Evolutionary conservation across 2,329 filamentous ascomycete species (phyloP).

Genomic region (Fusarium caatingaense): DNA sequence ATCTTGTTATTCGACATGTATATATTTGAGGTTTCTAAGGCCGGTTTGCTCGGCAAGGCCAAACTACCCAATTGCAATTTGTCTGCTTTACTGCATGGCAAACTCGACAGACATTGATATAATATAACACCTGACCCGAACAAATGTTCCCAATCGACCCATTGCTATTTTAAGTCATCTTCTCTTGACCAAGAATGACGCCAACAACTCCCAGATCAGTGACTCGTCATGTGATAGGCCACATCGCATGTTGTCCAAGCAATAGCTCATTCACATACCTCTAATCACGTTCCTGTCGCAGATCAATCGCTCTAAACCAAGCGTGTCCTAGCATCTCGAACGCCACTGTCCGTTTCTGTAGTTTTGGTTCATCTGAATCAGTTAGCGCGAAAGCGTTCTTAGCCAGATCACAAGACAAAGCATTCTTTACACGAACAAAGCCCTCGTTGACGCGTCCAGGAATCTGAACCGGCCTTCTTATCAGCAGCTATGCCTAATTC

Average conservation of each 20-base stretch:
- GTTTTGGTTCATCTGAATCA: background rate
- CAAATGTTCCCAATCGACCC: background rate
- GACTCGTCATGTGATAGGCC: background rate
- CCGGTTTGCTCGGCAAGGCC: too few relatives aligned
- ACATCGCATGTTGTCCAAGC: background rate
- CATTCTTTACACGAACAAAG: background rate
- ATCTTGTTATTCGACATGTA: too few relatives aligned
- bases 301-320: background rate
- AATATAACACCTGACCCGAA: too few relatives aligned
- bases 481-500: background rate
- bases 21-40: too few relatives aligned
- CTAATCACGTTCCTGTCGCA: background rate
- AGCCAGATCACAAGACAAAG: too few relatives aligned
- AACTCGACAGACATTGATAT: background rate
- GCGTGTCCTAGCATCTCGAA: background rate
- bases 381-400: background rate
- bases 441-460: background rate
- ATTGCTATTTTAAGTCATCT: background rate
- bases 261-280: background rate
- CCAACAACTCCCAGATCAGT: background rate
- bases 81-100: too few relatives aligned
- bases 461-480: background rate
- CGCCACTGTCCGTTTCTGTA: slow-evolving; percentile 18
- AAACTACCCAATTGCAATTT: too few relatives aligned
- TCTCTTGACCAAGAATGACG: background rate